A percentile compares a stretch with the other conserved stretches of the same genome.
These are phyloP conservation scores for Vachellia collinsii DNA, from an alignment of 306 rosid species.

Conservation along the genomic window DNA sequence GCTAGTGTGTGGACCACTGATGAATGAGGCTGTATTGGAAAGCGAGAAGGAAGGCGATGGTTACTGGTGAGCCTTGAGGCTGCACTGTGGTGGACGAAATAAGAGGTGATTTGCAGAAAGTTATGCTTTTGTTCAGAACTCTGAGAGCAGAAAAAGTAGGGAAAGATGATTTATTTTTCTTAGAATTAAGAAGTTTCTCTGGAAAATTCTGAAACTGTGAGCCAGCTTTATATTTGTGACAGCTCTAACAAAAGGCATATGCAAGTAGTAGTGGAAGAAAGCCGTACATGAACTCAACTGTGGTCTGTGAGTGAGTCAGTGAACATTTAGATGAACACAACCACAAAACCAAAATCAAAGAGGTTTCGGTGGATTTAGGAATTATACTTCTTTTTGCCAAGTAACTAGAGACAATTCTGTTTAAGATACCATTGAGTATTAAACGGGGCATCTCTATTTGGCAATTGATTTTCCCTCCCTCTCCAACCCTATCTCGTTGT, in stretches of 20 bases:
- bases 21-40: background rate
- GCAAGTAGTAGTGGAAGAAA: background rate
- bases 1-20: background rate
- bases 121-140: constrained; percentile 1
- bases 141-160: background rate
- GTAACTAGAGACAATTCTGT: too few relatives aligned
- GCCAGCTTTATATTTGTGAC: background rate
- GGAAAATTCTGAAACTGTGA: background rate
- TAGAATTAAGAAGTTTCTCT: background rate
- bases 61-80: background rate
- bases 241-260: background rate
- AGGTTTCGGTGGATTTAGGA: background rate
- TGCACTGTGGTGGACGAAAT: background rate
- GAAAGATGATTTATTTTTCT: background rate
- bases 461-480: background rate
- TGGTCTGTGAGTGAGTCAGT: background rate
- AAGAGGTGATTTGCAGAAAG: background rate
- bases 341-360: background rate
- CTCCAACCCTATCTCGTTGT: background rate
- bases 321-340: background rate
- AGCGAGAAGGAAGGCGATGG: background rate
- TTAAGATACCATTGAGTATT: too few relatives aligned
- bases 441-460: background rate
- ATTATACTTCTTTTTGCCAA: background rate
- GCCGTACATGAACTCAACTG: background rate